Evolutionary conservation across 1,139 yeast species (phyloP).

Genomic region (Sugiyamaella pinicola): DNA sequence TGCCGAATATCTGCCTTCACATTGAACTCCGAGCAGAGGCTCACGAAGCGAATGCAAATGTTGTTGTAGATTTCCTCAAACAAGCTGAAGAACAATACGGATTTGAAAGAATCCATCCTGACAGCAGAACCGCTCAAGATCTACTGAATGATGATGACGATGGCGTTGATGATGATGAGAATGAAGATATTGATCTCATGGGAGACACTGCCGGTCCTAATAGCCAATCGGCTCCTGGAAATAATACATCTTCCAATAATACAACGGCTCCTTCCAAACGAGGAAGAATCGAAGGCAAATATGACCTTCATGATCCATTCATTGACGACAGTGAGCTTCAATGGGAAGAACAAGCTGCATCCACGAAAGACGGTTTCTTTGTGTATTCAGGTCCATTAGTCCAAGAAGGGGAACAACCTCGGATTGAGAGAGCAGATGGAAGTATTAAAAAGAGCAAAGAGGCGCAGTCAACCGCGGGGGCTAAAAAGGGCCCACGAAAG

Average conservation of each 20-base stretch:
- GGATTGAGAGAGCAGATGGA: constrained; percentile 47
- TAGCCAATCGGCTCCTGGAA: constrained; percentile 1
- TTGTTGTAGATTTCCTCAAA: constrained; percentile 74
- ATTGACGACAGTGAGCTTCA: constrained; percentile 91
- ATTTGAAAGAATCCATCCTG: constrained; percentile 71
- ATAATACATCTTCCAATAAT: constrained; percentile 6
- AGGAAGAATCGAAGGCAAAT: constrained; percentile 60
- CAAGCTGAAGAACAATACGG: constrained; percentile 88
- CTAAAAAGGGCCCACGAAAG: constrained; percentile 14
- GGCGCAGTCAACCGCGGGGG: constrained; percentile 25
- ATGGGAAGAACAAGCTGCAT: constrained; percentile 92
- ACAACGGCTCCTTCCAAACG: constrained; percentile 28
- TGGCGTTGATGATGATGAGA: constrained; percentile 58
- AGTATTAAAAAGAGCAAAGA: constrained; percentile 45
- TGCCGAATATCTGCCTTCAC: constrained; percentile 15
- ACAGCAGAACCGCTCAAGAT: constrained; percentile 54
- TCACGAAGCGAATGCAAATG: constrained; percentile 39
- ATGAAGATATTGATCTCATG: constrained; percentile 39
- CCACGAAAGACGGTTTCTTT: constrained; percentile 93
- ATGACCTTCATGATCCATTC: constrained; percentile 92
- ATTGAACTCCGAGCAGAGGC: constrained; percentile 10
- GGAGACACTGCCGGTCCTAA: constrained; percentile 25
- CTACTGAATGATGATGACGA: constrained; percentile 63
- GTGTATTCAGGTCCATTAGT: constrained; percentile 93
- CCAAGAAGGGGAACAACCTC: constrained; percentile 55